Evolutionary conservation across 345 rosid species (phyloP).

Genomic region (Lepidium didymum): DNA sequence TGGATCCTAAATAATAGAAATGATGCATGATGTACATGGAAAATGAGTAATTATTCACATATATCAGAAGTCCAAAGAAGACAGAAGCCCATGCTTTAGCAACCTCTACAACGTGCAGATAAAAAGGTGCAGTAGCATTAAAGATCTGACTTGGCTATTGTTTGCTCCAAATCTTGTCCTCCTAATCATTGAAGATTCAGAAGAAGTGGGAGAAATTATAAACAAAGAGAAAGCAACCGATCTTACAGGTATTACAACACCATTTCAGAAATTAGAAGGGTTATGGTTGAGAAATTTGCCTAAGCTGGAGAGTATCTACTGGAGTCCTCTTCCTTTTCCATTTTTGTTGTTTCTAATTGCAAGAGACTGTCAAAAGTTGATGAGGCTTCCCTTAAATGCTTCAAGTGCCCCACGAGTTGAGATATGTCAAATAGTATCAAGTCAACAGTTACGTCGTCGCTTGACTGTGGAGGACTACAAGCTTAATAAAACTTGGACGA

Average conservation of each 20-base stretch:
- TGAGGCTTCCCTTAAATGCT: slow-evolving; percentile 5
- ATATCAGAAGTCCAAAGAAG: background rate
- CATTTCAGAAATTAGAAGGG: background rate
- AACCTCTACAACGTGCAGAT: accelerated
- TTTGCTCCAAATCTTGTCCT: background rate
- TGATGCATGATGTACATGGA: too few relatives aligned
- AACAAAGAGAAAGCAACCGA: background rate
- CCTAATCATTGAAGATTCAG: accelerated
- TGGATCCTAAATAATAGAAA: too few relatives aligned
- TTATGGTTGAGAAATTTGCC: accelerated
- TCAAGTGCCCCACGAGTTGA: background rate
- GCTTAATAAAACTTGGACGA: too few relatives aligned
- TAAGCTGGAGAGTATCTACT: slow-evolving; percentile 1
- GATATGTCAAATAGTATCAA: accelerated
- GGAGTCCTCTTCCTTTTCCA: background rate
- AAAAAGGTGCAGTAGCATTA: accelerated
- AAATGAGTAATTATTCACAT: too few relatives aligned
- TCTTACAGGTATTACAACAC: background rate
- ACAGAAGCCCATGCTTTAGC: background rate
- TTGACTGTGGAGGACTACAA: too few relatives aligned
- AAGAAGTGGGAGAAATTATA: background rate
- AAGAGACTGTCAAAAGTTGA: background rate
- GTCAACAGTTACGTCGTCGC: background rate
- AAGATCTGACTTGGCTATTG: background rate
- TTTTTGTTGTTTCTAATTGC: accelerated